These are phyloP conservation scores for Cutaneotrichosporon spelunceum DNA, from an alignment of 1,284 basidiomycete genomes.

Conservation along the genomic window DNA sequence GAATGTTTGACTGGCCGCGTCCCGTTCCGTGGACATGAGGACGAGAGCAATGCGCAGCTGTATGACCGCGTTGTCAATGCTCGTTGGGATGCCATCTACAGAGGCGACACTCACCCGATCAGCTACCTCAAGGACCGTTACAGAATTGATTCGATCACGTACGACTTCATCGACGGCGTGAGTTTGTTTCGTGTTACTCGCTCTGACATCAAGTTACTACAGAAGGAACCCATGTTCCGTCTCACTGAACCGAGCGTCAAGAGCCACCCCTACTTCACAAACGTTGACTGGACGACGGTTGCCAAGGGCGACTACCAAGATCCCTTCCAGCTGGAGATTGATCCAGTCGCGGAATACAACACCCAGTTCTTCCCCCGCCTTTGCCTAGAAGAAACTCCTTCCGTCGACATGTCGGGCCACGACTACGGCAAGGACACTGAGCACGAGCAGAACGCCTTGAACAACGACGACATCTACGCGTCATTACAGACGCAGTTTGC, in stretches of 20 bases:
- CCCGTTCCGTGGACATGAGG: slow-evolving; percentile 26
- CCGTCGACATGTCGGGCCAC: slow-evolving; percentile 45
- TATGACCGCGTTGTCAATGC: slow-evolving; percentile 30
- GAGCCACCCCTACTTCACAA: slow-evolving; percentile 89
- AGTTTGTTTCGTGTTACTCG: slow-evolving; percentile 11
- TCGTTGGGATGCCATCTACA: slow-evolving; percentile 43
- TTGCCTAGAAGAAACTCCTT: slow-evolving; percentile 90
- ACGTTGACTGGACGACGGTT: slow-evolving; percentile 60
- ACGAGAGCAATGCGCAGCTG: slow-evolving; percentile 24
- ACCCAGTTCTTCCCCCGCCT: slow-evolving; percentile 97
- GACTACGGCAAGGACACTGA: slow-evolving; percentile 27
- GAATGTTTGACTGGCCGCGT: slow-evolving; percentile 64
- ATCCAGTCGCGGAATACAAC: slow-evolving; percentile 88
- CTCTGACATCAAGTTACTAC: slow-evolving; percentile 63
- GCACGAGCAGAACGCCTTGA: slow-evolving; percentile 30
- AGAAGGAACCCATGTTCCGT: slow-evolving; percentile 83
- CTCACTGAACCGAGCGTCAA: slow-evolving; percentile 84
- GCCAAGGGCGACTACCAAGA: slow-evolving; percentile 55
- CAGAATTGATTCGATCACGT: slow-evolving; percentile 86
- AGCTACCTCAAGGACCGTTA: slow-evolving; percentile 21
- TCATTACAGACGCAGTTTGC: slow-evolving; percentile 32
- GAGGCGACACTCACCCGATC: slow-evolving; percentile 17
- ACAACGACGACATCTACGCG: slow-evolving; percentile 38
- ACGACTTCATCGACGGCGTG: slow-evolving; percentile 81
- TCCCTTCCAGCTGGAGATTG: slow-evolving; percentile 93